These are phyloP conservation scores for Mesostigma viride DNA, from an alignment of 139 green algal species.

Conservation along the genomic window DNA sequence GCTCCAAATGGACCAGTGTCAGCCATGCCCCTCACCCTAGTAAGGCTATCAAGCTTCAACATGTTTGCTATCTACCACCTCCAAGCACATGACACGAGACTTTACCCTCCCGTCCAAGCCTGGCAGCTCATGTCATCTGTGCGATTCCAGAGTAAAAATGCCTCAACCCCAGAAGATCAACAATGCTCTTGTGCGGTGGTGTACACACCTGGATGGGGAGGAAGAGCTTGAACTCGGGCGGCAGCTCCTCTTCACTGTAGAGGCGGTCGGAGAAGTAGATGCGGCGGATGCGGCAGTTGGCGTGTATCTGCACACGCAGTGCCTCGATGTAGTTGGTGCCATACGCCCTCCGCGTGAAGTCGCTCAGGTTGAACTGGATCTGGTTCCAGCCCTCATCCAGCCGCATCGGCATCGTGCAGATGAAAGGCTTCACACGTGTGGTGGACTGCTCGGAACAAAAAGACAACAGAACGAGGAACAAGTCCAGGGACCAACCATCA, in stretches of 20 bases:
- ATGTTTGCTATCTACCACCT: no score
- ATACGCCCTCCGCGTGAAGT: constrained; percentile 84
- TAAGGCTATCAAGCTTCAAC: no score
- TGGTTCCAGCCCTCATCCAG: constrained; percentile 95
- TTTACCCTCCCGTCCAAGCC: no score
- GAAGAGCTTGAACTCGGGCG: constrained; percentile 86
- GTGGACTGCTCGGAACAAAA: constrained; percentile 49
- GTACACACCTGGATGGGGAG: constrained; percentile 49
- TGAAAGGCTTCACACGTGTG: constrained; percentile 90
- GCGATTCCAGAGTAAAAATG: no score
- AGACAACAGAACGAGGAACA: constrained; percentile 1
- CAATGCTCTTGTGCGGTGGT: no score
- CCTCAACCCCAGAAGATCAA: no score
- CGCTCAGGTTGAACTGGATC: constrained; percentile 86
- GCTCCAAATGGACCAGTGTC: no score
- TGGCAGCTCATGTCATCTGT: no score
- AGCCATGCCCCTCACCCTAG: no score
- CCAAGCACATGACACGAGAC: no score
- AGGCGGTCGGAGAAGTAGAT: constrained; percentile 94
- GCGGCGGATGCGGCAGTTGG: constrained; percentile 83
- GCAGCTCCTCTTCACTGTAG: constrained; percentile 94
- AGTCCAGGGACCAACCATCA: background rate
- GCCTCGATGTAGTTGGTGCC: constrained; percentile 93
- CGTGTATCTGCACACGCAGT: constrained; percentile 79
- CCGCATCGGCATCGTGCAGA: constrained; percentile 96